Percentiles rank a stretch among this genome's conserved stretches.
Conservation (phyloP, 2,329 filamentous ascomycete species). For the Paecilomyces sp. region DNA sequence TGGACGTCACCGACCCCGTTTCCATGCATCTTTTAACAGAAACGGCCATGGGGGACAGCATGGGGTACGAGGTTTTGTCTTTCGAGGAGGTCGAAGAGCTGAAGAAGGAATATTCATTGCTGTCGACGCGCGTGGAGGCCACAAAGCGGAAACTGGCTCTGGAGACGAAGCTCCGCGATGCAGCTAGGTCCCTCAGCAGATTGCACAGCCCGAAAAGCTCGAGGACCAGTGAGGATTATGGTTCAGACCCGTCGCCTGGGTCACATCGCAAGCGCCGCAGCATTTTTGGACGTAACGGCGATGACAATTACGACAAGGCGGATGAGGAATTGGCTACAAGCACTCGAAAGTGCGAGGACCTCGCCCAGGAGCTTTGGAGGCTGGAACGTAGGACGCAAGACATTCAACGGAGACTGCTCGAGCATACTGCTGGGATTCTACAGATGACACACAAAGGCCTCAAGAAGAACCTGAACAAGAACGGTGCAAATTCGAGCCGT, state of each 20-base stretch:
- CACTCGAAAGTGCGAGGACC: slow-evolving; percentile 75
- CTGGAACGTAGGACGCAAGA: slow-evolving; percentile 71
- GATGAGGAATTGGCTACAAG: slow-evolving; percentile 69
- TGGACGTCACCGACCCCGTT: slow-evolving; percentile 52
- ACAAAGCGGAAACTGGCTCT: slow-evolving; percentile 76
- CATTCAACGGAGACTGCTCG: slow-evolving; percentile 67
- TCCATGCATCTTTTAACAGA: slow-evolving; percentile 89
- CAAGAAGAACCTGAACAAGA: slow-evolving; percentile 48
- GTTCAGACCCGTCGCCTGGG: slow-evolving; percentile 31
- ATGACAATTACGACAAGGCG: slow-evolving; percentile 44
- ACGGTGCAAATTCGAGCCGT: slow-evolving; percentile 12
- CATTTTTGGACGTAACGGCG: slow-evolving; percentile 40
- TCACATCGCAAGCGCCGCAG: slow-evolving; percentile 48
- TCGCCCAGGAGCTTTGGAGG: slow-evolving; percentile 71
- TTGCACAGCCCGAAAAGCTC: slow-evolving; percentile 64
- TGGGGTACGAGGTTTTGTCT: slow-evolving; percentile 74
- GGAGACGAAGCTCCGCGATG: slow-evolving; percentile 91
- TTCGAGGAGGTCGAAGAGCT: slow-evolving; percentile 86
- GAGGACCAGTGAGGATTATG: slow-evolving; percentile 38
- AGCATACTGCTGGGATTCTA: slow-evolving; percentile 87
- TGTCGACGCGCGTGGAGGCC: slow-evolving; percentile 72
- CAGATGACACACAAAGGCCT: slow-evolving; percentile 79
- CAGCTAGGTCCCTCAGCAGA: slow-evolving; percentile 75
- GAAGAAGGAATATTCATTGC: slow-evolving; percentile 73
- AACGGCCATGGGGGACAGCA: slow-evolving; percentile 85